Base-by-base conservation (phyloP, 257 asterid genomes). In the Leptodermis oblonga region DNA sequence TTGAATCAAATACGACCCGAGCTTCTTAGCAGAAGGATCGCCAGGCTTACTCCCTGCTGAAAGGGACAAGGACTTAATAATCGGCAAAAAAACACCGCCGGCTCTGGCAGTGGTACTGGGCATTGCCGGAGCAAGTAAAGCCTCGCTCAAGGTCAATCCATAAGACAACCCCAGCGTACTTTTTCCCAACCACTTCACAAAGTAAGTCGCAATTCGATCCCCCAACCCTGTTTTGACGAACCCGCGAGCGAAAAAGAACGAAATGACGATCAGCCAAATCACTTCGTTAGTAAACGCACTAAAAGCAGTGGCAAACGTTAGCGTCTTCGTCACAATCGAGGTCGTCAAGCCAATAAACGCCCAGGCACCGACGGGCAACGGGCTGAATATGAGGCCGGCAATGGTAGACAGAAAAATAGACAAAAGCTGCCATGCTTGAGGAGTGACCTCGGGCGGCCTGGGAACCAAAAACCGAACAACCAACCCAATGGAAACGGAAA, bases 41-140 rank as follows among this genome's bases (percentile, higher is more conserved):
- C 82, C 83, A 0, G 98, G 97, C 45, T 79, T 81, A 73, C 98
- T 93, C 83, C 97, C 97, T 0, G 95, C 90, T 0, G 96, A 86
- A 75, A 87, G 79, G 5, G 97, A 85, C 74, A 93, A 79, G 0
- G 98, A 90, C 81, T 90, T 88, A 53, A 92, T 90, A 70, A 93
- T 87, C 1, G 98, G 98, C 86, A 88, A 75, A 76, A 93, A 93
- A 20, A 93, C 95, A 0, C 98, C 97, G 6, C 98, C 98, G 7
- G 97, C 98, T 77, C 98, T 88, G 3, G 98, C 98, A 3, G 98
- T 92, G 67, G 98, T 87, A 74, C 98, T 92, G 30, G 97, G 98
- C 98, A 92, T 92, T 26, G 96, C 98, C 73, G 95, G 98, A 46
- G 98, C 92, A 62, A 92, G 88, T 86, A 90, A 75, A 1, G 96